Evolutionary conservation across 2,329 filamentous ascomycete genomes (phyloP), one percentile per base, ranked within the genome.

Genomic region (Trematosphaeria pertusa): DNA sequence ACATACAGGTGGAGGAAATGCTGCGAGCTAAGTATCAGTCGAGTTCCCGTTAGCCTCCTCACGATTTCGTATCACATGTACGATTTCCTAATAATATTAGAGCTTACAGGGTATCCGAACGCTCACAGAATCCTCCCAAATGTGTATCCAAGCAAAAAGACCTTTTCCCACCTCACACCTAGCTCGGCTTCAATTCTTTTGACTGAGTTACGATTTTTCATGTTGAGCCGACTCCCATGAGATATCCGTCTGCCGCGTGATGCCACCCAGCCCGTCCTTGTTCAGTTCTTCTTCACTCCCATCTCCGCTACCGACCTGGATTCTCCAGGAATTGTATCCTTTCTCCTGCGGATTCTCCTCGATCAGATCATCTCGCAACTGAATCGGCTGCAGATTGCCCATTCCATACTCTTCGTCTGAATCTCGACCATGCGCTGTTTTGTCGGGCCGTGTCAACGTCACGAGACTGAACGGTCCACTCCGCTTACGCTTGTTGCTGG

Each of bases 221-320:
- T 39, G 35, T 35, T 31, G 31, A 38, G 18, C 40, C 39, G 31
- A 64, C 21, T 58, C 52, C 37, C 61, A 48, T 30, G 56, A 50
- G 2, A 69, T 48, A 34, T 65, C 51, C n/a, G 47, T 65, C 28
- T 69, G 54, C 56, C 57, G 50, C 0, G 58, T 66, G 26, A 70
- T 67, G 3, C 58, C 57, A 5, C 58, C 61, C 8, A 46, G 19
- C 15, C 41, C n/a, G 4, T 40, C 44, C 22, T 26, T 36, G 20
- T 43, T 44, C 37, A 58, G 47, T 4, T 59, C 46, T 32, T 70
- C 66, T 10, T 69, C 60, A 15, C 61, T 66, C n/a, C 52, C 48
- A 41, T 54, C 56, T n/a, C n/a, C n/a, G 5, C 52, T 41, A 2
- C 67, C 57, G 5, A 54, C 56, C 6, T 67, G 62, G 9, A 70